These are phyloP conservation scores for Suillus fuscotomentosus DNA, from an alignment of 768 basidiomycete genomes.

Conservation along the genomic window DNA sequence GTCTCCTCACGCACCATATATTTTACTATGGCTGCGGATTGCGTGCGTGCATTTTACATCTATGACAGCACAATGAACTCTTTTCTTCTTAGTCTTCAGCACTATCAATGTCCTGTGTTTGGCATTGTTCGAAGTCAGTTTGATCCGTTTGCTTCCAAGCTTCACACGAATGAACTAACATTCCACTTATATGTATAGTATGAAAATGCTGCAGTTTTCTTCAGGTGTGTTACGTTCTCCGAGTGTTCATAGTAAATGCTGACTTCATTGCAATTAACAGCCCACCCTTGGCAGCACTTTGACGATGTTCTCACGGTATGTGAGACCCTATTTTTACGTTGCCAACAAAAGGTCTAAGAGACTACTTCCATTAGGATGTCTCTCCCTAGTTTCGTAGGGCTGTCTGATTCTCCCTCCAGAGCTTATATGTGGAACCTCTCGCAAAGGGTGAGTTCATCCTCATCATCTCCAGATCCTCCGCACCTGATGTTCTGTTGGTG, in stretches of 20 bases:
- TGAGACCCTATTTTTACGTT: not conserved
- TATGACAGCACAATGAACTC: not conserved
- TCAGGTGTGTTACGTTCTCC: not conserved
- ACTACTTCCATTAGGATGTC: not conserved
- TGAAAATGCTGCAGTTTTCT: not conserved
- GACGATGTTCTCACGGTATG: not conserved
- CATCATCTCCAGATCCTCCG: not conserved
- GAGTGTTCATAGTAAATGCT: not conserved
- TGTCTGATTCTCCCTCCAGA: not conserved
- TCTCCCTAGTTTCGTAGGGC: not conserved
- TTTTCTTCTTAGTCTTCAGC: not conserved
- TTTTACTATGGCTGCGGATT: not conserved
- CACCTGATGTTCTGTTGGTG: not conserved
- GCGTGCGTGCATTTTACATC: not conserved
- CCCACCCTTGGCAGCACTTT: not conserved
- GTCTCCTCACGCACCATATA: not conserved
- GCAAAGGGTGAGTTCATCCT: not conserved
- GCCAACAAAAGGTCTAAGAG: not conserved
- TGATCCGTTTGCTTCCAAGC: not conserved
- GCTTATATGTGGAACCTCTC: not conserved
- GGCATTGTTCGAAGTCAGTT: not conserved
- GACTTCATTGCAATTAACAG: not conserved
- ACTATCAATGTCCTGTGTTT: not conserved
- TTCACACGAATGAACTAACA: not conserved
- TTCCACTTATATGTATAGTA: not conserved